Base-by-base conservation (phyloP, 768 basidiomycete species). In the Macrolepiota dolichaula region DNA sequence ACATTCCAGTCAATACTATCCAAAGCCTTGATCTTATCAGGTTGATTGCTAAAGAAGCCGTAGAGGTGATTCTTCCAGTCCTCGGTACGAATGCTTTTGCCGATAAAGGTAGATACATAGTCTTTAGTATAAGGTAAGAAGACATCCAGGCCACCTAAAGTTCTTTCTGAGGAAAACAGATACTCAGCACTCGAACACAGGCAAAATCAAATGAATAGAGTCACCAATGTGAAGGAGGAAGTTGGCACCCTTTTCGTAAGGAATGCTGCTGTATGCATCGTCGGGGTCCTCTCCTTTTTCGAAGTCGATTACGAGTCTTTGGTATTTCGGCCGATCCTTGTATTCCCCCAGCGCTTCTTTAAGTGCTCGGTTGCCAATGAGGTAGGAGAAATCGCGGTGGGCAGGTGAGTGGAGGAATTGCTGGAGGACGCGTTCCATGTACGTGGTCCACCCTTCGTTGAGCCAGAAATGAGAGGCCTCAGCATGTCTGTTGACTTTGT, bases 381-480 rank as follows among this genome's bases (percentile, higher is more conserved):
- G 76, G 72, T 81, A 96, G 7, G 86, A 84, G 68, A 98, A 91
- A 17, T 86, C 92, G 46, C 94, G 86, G 53, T 88, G 85, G 1
- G 86, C 86, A 17, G 90, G 85, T 0, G 89, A 83, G 69, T 92
- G 85, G 2, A 94, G 76, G 49, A 79, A 74, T 64, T 87, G 80
- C 51, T 85, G 85, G 49, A 96, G 76, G 7, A 96, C 74, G 15
- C 94, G 86, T 70, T 98, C 96, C 32, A 92, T 87, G 69, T 95
- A 98, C 0, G 92, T 95, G 35, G 96, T 97, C 89, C 92, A 96
- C 27, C 94, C 90, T 76, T 95, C 91, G 70, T 94, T 94, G 40
- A 94, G 83, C 91, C 91, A 93, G 75, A 92, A 93, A 72, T 92
- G 89, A 0, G 85, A 83, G 0, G 90, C 85, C 64, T 92, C 74